Conservation (phyloP, 805 yeast genomes). For the Candida hungchunana region DNA sequence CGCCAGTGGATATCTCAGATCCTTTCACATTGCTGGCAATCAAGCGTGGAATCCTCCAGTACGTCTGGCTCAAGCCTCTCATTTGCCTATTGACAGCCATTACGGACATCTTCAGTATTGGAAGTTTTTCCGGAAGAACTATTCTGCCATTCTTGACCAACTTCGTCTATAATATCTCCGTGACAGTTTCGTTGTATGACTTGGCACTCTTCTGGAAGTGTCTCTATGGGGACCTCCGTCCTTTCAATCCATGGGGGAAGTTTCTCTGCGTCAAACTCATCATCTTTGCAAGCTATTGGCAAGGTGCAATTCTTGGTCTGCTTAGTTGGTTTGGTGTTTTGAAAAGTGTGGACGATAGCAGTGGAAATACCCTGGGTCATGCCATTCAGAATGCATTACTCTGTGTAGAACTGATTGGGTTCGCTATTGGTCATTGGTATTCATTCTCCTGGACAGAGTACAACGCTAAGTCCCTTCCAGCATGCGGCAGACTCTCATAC, state of each 20-base stretch:
- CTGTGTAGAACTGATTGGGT: slow-evolving; percentile 79
- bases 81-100: slow-evolving; percentile 54
- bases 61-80: slow-evolving; percentile 90
- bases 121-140: slow-evolving; percentile 40
- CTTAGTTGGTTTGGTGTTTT: slow-evolving; percentile 45
- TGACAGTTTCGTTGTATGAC: slow-evolving; percentile 76
- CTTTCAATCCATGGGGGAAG: slow-evolving; percentile 86
- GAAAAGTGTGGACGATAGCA: slow-evolving; percentile 30
- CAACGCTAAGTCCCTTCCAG: slow-evolving; percentile 55
- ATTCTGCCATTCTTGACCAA: slow-evolving; percentile 44
- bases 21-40: slow-evolving; percentile 73
- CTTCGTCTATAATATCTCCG: slow-evolving; percentile 71
- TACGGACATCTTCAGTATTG: slow-evolving; percentile 43
- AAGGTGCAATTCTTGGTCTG: slow-evolving; percentile 55
- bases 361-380: slow-evolving; percentile 39
- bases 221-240: slow-evolving; percentile 67
- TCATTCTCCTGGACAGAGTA: slow-evolving; percentile 81
- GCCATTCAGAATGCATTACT: slow-evolving; percentile 73
- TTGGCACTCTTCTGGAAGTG: slow-evolving; percentile 92
- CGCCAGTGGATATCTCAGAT: slow-evolving; percentile 76
- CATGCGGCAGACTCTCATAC: slow-evolving; percentile 61
- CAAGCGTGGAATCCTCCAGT: slow-evolving; percentile 85
- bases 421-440: slow-evolving; percentile 83
- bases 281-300: slow-evolving; percentile 99
- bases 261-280: slow-evolving; percentile 90